Evolutionary conservation across 257 asterid species (phyloP).

Genomic region (Anisodus tanguticus): DNA sequence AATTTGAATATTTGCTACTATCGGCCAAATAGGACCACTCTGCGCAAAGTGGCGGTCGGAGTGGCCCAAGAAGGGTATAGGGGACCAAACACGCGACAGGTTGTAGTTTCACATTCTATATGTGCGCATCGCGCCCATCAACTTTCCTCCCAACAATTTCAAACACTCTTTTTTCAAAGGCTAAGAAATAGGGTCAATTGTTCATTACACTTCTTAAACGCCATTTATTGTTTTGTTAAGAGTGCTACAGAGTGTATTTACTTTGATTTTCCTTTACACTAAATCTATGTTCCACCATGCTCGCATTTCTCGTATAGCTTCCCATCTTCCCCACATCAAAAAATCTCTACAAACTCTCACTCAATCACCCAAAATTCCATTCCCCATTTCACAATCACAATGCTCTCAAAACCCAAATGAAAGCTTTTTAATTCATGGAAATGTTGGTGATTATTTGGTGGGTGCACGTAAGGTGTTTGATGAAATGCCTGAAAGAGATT

Average conservation of each 20-base stretch:
- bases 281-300: slow-evolving; percentile 48
- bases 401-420: slow-evolving; percentile 32
- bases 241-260: not conserved
- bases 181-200: too few relatives aligned
- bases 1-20: too few relatives aligned
- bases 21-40: too few relatives aligned
- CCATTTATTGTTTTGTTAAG: too few relatives aligned
- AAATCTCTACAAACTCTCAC: slow-evolving; percentile 29
- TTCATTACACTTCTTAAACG: too few relatives aligned
- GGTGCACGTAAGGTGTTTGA: slow-evolving; percentile 54
- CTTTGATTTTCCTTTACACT: not conserved
- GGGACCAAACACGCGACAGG: too few relatives aligned
- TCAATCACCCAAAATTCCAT: slow-evolving; percentile 27
- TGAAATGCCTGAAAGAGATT: slow-evolving; percentile 65
- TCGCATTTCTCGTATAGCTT: slow-evolving; percentile 36
- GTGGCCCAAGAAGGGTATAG: too few relatives aligned
- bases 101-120: too few relatives aligned
- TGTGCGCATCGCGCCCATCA: too few relatives aligned
- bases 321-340: not conserved
- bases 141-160: too few relatives aligned
- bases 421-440: slow-evolving; percentile 47
- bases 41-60: too few relatives aligned
- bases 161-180: too few relatives aligned
- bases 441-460: slow-evolving; percentile 43
- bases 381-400: slow-evolving; percentile 2